These are phyloP conservation scores for Hamigera avellanea DNA, from an alignment of 495 filamentous ascomycete genomes.

Conservation along the genomic window DNA sequence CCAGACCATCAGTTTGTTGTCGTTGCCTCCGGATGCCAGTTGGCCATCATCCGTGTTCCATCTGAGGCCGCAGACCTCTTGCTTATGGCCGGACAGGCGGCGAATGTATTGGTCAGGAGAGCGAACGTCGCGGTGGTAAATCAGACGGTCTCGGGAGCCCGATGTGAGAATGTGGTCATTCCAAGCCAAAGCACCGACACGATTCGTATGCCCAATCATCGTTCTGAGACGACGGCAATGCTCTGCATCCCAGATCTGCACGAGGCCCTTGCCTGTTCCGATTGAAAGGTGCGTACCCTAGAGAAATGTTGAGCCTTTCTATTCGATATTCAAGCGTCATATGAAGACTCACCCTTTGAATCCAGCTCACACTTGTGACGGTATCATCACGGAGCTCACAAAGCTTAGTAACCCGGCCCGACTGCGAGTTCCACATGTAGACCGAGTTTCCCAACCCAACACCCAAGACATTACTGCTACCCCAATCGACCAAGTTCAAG, in stretches of 20 bases:
- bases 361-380: slow-evolving; percentile 95
- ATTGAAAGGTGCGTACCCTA: slow-evolving; percentile 90
- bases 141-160: slow-evolving; percentile 83
- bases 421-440: slow-evolving; percentile 96
- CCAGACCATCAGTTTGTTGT: slow-evolving; percentile 98
- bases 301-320: slow-evolving; percentile 4
- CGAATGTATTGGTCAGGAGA: slow-evolving; percentile 82
- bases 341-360: slow-evolving; percentile 52
- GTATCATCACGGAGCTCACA: slow-evolving; percentile 90
- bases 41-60: slow-evolving; percentile 96
- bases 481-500: slow-evolving; percentile 94
- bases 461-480: slow-evolving; percentile 84
- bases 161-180: slow-evolving; percentile 96
- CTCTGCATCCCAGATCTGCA: slow-evolving; percentile 96
- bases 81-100: slow-evolving; percentile 81
- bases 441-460: slow-evolving; percentile 87
- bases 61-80: slow-evolving; percentile 94
- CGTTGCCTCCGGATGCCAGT: slow-evolving; percentile 92
- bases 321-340: neutral
- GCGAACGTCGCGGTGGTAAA: slow-evolving; percentile 91
- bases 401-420: slow-evolving; percentile 77
- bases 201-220: slow-evolving; percentile 90
- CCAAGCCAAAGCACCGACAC: slow-evolving; percentile 90
- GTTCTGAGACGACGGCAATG: slow-evolving; percentile 73
- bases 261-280: slow-evolving; percentile 83